These are phyloP conservation scores for Bothriochloa decipiens DNA, from an alignment of 176 grass and related monocot genomes.

Conservation along the genomic window DNA sequence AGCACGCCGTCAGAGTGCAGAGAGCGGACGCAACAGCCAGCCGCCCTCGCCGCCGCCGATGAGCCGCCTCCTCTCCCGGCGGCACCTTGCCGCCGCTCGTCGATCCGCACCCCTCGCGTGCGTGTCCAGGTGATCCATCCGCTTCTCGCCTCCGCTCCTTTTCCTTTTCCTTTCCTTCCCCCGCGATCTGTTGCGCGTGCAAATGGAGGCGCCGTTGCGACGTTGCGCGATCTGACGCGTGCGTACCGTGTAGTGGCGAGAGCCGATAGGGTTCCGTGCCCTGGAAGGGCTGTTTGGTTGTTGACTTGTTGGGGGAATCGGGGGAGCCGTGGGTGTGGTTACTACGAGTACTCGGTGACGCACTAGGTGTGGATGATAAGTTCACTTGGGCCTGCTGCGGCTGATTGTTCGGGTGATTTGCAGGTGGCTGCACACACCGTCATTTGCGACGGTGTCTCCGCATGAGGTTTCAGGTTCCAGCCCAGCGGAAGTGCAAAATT, in stretches of 20 bases:
- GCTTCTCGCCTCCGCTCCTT: neutral
- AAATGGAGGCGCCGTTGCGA: neutral
- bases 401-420: constrained; percentile 33
- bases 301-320: neutral
- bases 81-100: constrained; percentile 29
- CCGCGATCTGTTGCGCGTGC: neutral
- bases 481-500: constrained; percentile 81
- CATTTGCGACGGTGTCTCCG: constrained; percentile 74
- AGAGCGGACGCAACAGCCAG: neutral
- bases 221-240: constrained; percentile 12
- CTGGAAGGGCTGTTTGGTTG: neutral
- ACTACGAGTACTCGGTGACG: neutral
- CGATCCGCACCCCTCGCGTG: constrained; percentile 31
- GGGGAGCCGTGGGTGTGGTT: neutral
- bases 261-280: constrained; percentile 25
- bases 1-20: neutral
- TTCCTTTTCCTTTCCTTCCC: neutral
- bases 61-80: constrained; percentile 50
- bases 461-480: constrained; percentile 76
- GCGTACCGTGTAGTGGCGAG: neutral
- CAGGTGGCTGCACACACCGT: constrained; percentile 80
- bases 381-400: neutral
- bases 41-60: constrained; percentile 29
- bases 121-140: constrained; percentile 40
- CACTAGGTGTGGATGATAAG: neutral